Evolutionary conservation across 225 moss, liverwort and hornwort species (phyloP).

Genomic region (Bryoerythrophyllum caledonicum): DNA sequence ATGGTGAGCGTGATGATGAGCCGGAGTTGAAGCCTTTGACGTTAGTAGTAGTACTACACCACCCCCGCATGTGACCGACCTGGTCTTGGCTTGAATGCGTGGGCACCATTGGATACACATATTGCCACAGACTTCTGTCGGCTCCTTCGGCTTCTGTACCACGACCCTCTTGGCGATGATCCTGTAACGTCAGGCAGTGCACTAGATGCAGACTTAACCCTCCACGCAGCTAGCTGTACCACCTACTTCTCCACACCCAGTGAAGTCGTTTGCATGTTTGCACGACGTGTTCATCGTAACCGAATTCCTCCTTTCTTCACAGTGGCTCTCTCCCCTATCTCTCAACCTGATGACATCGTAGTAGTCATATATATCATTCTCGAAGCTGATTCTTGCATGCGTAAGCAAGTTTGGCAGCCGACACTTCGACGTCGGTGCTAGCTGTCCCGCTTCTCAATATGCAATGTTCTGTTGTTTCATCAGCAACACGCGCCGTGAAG

Average conservation of each 20-base stretch:
- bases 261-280: conserved; percentile 30
- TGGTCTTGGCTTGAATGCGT: conserved; percentile 50
- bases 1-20: conserved; percentile 47
- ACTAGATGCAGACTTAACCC: conserved; percentile 36
- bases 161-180: no score
- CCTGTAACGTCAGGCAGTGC: conserved; percentile 45
- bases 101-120: conserved; percentile 48
- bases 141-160: no score
- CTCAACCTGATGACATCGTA: conserved; percentile 1
- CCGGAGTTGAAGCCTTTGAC: no score
- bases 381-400: no score
- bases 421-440: no score
- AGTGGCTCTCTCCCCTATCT: no score
- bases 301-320: no score
- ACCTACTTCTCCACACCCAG: not conserved
- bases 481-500: no score
- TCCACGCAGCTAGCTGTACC: conserved; percentile 35
- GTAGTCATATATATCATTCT: no score
- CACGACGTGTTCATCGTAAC: conserved; percentile 27
- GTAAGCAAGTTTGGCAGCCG: no score
- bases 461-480: no score
- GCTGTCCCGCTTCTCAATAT: no score
- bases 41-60: conserved; percentile 24
- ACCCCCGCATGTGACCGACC: conserved; percentile 48
- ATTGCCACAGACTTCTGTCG: conserved; percentile 53